A percentile compares a stretch with the other conserved stretches of the same genome.
These are phyloP conservation scores for Phyllostachys edulis DNA, from an alignment of 176 grass and related monocot genomes.

Conservation along the genomic window DNA sequence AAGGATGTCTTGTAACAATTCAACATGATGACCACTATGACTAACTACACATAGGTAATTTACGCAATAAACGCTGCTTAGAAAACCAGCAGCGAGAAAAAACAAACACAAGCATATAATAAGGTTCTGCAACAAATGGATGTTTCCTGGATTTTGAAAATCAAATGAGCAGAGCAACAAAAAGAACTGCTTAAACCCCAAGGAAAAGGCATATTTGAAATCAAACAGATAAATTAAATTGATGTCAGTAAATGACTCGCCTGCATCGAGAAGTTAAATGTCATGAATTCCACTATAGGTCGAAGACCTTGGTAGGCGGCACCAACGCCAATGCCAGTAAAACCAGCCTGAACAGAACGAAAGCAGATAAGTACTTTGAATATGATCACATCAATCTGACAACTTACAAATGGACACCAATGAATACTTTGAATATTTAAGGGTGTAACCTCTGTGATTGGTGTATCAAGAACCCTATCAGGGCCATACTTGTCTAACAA, in stretches of 20 bases:
- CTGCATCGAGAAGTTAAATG: slow-evolving; percentile 99
- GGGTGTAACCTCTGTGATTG: slow-evolving; percentile 81
- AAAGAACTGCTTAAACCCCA: neutral
- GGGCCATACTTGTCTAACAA: slow-evolving; percentile 97
- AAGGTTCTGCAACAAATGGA: neutral
- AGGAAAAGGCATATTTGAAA: neutral
- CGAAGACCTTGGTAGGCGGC: slow-evolving; percentile 93
- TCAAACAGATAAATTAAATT: neutral
- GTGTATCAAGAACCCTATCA: slow-evolving; percentile 97
- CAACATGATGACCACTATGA: neutral
- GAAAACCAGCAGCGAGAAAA: neutral
- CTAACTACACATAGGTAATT: neutral
- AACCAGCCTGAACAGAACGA: slow-evolving; percentile 72
- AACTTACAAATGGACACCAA: neutral
- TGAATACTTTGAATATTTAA: neutral
- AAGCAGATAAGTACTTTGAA: slow-evolving; percentile 1
- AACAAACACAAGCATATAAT: neutral
- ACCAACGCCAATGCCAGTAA: slow-evolving; percentile 95
- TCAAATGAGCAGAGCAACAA: neutral
- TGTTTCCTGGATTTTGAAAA: neutral
- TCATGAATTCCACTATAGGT: slow-evolving; percentile 96
- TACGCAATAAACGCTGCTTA: neutral
- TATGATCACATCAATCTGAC: neutral
- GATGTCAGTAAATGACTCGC: slow-evolving; percentile 23
- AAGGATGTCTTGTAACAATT: neutral